These are phyloP conservation scores for Colletotrichum viniferum DNA, from an alignment of 2,329 filamentous ascomycete species.

Conservation along the genomic window DNA sequence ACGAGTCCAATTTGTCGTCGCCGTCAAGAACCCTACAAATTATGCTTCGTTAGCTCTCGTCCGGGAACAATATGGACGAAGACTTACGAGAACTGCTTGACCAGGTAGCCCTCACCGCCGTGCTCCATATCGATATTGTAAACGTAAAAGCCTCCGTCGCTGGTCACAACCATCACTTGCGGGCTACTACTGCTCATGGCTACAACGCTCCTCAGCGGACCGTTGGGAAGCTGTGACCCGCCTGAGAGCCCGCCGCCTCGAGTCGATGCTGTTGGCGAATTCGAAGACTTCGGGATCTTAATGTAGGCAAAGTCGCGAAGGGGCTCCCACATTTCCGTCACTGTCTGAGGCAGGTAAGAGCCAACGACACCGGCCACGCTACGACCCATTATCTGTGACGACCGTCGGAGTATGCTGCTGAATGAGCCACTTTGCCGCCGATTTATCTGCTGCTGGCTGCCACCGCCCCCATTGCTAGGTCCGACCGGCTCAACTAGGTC, in stretches of 20 bases:
- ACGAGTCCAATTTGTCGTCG: slow-evolving; percentile 59
- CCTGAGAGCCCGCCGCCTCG: not conserved
- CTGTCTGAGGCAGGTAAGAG: slow-evolving; percentile 88
- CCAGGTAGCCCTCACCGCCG: slow-evolving; percentile 88
- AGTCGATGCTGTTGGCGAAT: slow-evolving; percentile 28
- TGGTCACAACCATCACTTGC: slow-evolving; percentile 98
- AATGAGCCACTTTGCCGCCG: slow-evolving; percentile 75
- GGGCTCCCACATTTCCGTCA: slow-evolving; percentile 98
- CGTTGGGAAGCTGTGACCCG: slow-evolving; percentile 27
- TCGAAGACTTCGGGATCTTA: slow-evolving; percentile 75
- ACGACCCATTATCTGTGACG: slow-evolving; percentile 91
- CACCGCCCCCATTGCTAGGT: slow-evolving; percentile 27
- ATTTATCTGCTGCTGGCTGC: slow-evolving; percentile 34
- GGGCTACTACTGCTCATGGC: slow-evolving; percentile 95
- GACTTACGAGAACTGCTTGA: slow-evolving; percentile 91
- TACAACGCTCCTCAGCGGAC: slow-evolving; percentile 85
- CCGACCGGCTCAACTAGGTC: slow-evolving; percentile 47
- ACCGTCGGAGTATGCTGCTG: slow-evolving; percentile 89
- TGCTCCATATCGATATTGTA: slow-evolving; percentile 95
- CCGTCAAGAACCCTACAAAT: slow-evolving; percentile 54
- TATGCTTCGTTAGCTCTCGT: not conserved
- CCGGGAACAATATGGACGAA: not conserved
- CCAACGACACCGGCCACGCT: slow-evolving; percentile 88
- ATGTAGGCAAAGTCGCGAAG: slow-evolving; percentile 95
- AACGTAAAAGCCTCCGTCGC: slow-evolving; percentile 92